Base-by-base conservation (phyloP, 139 green algal genomes). In the Coccomyxa sp. region DNA sequence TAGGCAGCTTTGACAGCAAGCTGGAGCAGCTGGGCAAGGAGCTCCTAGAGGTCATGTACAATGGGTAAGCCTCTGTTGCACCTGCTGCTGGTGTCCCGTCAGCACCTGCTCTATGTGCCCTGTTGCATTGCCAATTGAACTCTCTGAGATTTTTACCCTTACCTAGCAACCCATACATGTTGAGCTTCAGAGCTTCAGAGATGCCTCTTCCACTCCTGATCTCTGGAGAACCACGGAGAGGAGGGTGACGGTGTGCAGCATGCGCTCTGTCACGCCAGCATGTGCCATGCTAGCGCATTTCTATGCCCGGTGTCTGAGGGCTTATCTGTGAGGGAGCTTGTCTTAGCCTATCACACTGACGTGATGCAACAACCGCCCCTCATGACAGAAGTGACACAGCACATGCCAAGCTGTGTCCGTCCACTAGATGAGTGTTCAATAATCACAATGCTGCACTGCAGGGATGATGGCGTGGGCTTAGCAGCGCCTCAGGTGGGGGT, bases 41-140 rank as follows among this genome's bases (percentile, higher is more conserved):
- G 37, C 98, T 99, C 93, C 94, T 99, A 34, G 86, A 95, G 6
- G 74, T 97, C 69, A 99, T 99, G 96, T 99, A 99, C 87, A 76
- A 70, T 40, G 74, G 73, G 78, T 82, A 24, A 36, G 39, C 36
- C 38, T 31, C 71, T 72, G 6, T 55, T 36, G 69, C 33, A 18
- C 34, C 69, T 39, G 6, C n/a, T n/a, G n/a, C n/a, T n/a, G n/a
- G n/a, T n/a, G n/a, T n/a, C n/a, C n/a, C 14, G 44, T 58, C 44
- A 12, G 16, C 14, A 58, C 44, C n/a, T 1, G 24, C 64, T 37
- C 7, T 37, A 22, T 58, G 14, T 16, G 12, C 44, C 16, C 12
- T 58, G 12, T 58, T 58, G 44, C 44, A 29, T n/a, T n/a, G n/a
- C n/a, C 44, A 58, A 29, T 12, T 58, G 44, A 58, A 16, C 12